Conservation (phyloP, 176 grass and related monocot genomes). For the Oryza glumipatula region DNA sequence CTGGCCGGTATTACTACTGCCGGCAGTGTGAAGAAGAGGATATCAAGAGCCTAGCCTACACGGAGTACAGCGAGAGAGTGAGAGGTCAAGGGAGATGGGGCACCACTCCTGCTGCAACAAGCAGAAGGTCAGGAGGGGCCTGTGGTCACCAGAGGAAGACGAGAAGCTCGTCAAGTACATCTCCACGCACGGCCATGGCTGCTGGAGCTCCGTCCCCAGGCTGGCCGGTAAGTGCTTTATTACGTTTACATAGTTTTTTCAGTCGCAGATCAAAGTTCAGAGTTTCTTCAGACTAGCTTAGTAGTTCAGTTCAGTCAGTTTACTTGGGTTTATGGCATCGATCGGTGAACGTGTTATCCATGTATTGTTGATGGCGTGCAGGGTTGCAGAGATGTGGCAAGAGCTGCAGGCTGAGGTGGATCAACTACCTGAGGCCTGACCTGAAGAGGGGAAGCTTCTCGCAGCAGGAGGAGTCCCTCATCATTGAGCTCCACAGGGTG, state of each 20-base stretch:
- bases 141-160: conserved; percentile 99
- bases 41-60: background rate
- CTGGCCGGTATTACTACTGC: background rate
- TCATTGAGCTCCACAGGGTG: conserved; percentile 92
- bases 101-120: conserved; percentile 99
- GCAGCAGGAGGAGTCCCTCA: conserved; percentile 93
- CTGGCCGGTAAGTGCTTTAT: conserved; percentile 52
- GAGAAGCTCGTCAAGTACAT: conserved; percentile 94
- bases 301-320: background rate
- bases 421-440: conserved; percentile 98
- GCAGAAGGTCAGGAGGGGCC: conserved; percentile 95
- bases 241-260: background rate
- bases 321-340: background rate
- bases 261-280: background rate
- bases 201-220: conserved; percentile 97
- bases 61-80: background rate
- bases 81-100: conserved; percentile 61
- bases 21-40: background rate
- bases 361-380: conserved; percentile 25
- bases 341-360: background rate
- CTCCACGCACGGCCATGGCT: conserved; percentile 89
- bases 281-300: background rate
- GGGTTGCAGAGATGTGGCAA: conserved; percentile 96
- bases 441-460: conserved; percentile 99
- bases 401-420: conserved; percentile 99